Evolutionary conservation across 768 basidiomycete species (phyloP).

Genomic region (Phallus indusiatus): DNA sequence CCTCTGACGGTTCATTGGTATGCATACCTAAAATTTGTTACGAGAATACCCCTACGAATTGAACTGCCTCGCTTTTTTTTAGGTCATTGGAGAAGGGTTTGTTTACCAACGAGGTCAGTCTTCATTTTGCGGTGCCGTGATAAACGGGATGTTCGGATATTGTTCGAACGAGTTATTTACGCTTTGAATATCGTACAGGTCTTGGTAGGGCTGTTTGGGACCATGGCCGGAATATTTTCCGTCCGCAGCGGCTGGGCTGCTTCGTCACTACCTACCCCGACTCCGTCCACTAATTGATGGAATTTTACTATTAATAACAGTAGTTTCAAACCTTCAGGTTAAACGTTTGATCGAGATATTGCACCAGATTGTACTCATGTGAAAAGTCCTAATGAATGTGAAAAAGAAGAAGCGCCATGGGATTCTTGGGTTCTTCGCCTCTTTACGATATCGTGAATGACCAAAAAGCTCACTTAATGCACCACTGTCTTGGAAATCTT

Average conservation of each 20-base stretch:
- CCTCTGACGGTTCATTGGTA: conserved; percentile 83
- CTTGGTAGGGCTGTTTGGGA: conserved; percentile 32
- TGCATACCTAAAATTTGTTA: conserved; percentile 14
- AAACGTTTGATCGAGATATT: too few relatives aligned
- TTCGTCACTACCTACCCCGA: conserved; percentile 38
- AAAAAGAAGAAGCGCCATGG: too few relatives aligned
- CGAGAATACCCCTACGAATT: background rate
- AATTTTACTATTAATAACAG: too few relatives aligned
- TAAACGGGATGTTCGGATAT: background rate
- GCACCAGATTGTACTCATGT: too few relatives aligned
- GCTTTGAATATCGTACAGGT: conserved; percentile 19
- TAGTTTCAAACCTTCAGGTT: too few relatives aligned
- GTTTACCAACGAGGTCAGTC: conserved; percentile 54
- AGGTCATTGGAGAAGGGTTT: conserved; percentile 67
- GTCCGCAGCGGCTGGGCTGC: conserved; percentile 69
- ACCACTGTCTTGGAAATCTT: too few relatives aligned
- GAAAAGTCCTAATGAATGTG: too few relatives aligned
- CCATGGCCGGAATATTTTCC: conserved; percentile 45
- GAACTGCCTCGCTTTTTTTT: conserved; percentile 6
- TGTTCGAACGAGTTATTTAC: background rate
- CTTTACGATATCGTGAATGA: too few relatives aligned
- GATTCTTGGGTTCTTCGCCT: too few relatives aligned
- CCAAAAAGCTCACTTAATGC: too few relatives aligned
- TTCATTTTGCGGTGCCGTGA: background rate
- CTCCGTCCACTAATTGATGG: background rate